phyloP scores from a whole-genome alignment of 768 basidiomycete species.

The Leccinum variicolor region DNA sequence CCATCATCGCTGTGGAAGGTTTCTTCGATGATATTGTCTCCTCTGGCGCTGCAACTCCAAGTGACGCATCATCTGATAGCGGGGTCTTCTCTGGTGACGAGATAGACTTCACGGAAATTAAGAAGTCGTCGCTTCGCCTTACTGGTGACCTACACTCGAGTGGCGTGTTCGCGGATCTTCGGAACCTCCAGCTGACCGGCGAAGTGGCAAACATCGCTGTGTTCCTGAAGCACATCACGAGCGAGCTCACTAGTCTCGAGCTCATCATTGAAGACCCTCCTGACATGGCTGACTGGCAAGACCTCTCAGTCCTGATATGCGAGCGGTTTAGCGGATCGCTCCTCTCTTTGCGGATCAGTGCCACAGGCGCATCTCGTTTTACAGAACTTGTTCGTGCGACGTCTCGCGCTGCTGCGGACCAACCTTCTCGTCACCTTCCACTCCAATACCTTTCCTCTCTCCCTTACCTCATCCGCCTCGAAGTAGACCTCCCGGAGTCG shows the following conservation, averaged over 20 bases:
- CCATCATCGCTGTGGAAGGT: slow-evolving; percentile 68
- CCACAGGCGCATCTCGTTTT: slow-evolving; percentile 73
- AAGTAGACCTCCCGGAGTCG: slow-evolving; percentile 78
- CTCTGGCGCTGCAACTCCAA: slow-evolving; percentile 71
- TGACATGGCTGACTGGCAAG: slow-evolving; percentile 70
- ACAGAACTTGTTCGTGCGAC: slow-evolving; percentile 78
- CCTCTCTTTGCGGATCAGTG: slow-evolving; percentile 57
- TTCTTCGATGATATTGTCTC: slow-evolving; percentile 71
- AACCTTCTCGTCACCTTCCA: slow-evolving; percentile 56
- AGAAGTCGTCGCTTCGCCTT: slow-evolving; percentile 63
- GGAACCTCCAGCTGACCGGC: slow-evolving; percentile 64
- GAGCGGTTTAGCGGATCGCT: slow-evolving; percentile 60
- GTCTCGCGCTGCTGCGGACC: slow-evolving; percentile 52
- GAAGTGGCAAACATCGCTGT: slow-evolving; percentile 66
- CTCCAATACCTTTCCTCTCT: slow-evolving; percentile 56
- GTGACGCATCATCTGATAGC: slow-evolving; percentile 68
- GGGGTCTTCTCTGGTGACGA: slow-evolving; percentile 79
- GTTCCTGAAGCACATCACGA: slow-evolving; percentile 67
- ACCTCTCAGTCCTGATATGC: slow-evolving; percentile 60
- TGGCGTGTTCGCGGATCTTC: slow-evolving; percentile 56
- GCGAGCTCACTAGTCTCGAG: slow-evolving; percentile 64
- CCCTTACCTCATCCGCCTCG: slow-evolving; percentile 56
- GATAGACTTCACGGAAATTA: slow-evolving; percentile 70
- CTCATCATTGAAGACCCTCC: slow-evolving; percentile 80
- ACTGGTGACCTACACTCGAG: slow-evolving; percentile 57